These are phyloP conservation scores for Dendrocalamus latiflorus DNA, from an alignment of 202 grass and related monocot genomes.

Conservation along the genomic window DNA sequence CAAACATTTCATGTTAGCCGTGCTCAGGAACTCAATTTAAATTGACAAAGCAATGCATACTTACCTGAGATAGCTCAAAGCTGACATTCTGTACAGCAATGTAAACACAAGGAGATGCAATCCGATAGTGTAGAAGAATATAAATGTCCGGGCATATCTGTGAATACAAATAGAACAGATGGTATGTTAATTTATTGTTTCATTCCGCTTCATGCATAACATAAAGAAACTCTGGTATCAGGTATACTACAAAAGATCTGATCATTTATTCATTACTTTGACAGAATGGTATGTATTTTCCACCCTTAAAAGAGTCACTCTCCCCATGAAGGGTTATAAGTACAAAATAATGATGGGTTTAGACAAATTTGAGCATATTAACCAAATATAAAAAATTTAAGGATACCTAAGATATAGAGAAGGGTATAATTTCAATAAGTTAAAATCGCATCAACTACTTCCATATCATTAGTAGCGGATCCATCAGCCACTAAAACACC, in stretches of 20 bases:
- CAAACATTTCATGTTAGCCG: conserved; percentile 21
- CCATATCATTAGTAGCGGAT: background rate
- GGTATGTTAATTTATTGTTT: conserved; percentile 18
- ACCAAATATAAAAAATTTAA: conserved; percentile 6
- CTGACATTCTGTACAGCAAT: conserved; percentile 96
- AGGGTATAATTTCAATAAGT: background rate
- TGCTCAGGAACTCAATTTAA: conserved; percentile 15
- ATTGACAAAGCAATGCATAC: background rate
- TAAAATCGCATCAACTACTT: too few relatives aligned
- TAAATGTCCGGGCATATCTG: conserved; percentile 93
- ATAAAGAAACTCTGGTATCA: background rate
- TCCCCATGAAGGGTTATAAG: background rate
- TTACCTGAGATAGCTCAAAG: conserved; percentile 92
- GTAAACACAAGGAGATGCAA: conserved; percentile 99
- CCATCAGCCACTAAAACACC: background rate
- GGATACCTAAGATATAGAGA: background rate
- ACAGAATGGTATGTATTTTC: background rate
- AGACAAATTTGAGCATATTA: background rate
- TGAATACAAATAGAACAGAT: conserved; percentile 16
- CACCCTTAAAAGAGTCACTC: background rate
- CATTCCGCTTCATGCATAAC: background rate
- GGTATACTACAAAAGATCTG: conserved; percentile 1
- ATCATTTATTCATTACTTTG: background rate
- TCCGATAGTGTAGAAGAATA: conserved; percentile 98
- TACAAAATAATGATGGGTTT: background rate